Evolutionary conservation across 2,329 filamentous ascomycete genomes (phyloP), one percentile per base, ranked within the genome.

Genomic region (Chrysoporthe deuterocubensis): DNA sequence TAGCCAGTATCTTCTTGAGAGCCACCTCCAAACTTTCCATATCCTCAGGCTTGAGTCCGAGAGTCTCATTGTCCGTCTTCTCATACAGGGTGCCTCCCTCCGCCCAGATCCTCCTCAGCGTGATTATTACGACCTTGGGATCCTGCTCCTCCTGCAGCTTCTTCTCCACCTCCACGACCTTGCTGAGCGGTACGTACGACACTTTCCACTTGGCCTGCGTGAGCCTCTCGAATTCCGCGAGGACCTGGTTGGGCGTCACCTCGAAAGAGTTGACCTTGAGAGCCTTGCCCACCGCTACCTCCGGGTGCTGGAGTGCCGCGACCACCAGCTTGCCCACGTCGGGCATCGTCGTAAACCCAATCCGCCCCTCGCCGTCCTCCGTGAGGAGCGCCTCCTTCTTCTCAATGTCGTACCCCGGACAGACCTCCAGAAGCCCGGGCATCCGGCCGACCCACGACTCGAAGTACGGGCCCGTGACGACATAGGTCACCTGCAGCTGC

Each of bases 201-300:
- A 88, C 79, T 0, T 81, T 77, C 88, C 89, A 92, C 69, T 83
- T 79, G 16, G 78, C 77, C 4, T 84, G 85, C 0, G 87, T 90
- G 76, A 92, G 90, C 71, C 81, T 86, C 78, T 92, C 88, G 72
- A 89, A 91, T 74, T 91, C 90, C n/a, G 81, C 81, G 26, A 91
- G 75, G 26, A 92, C 88, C 37, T 87, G 78, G 9, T 85, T 82
- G 0, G 89, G 86, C 0, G 88, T 92, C 2, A 86, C 84, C 0
- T 90, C 89, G 71, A 92, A 93, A 0, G 90, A 92, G 73, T 92
- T 90, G 1, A 93, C 88, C 67, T 87, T 89, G 44, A 93, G 78
- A 0, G 86, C 84, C 64, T 85, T 83, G 71, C 86, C 86, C 44
- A 81, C 81, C 0, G 86, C 81, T 6, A 77, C 80, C 11, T 83